phyloP scores from a whole-genome alignment of 163 green algal species.

The Volvox carteri region DNA sequence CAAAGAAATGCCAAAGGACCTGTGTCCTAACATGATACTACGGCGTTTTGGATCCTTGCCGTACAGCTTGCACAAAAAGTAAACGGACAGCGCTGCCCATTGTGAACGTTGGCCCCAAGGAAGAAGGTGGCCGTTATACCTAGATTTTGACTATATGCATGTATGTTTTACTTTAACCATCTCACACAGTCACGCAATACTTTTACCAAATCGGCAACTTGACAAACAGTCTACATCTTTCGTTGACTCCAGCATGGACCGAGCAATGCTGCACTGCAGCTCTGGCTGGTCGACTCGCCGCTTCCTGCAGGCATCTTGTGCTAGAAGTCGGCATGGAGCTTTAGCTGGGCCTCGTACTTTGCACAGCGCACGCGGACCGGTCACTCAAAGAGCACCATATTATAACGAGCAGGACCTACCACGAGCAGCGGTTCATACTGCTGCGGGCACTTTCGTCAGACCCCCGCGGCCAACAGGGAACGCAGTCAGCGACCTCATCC shows the following conservation, averaged over 20 bases:
- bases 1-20: too few species aligned
- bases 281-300: not conserved
- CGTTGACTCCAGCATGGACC: constrained; percentile 5
- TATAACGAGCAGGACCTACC: not conserved
- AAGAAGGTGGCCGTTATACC: too few species aligned
- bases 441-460: not conserved
- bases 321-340: not conserved
- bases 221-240: too few species aligned
- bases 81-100: not conserved
- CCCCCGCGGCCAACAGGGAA: constrained; percentile 26
- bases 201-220: too few species aligned
- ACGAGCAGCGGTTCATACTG: not conserved
- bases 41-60: not conserved
- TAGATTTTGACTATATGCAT: too few species aligned
- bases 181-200: too few species aligned
- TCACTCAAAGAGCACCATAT: not conserved
- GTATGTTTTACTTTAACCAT: too few species aligned
- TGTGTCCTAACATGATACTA: too few species aligned
- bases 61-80: not conserved
- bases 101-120: too few species aligned
- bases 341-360: not conserved
- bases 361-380: not conserved
- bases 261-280: not conserved
- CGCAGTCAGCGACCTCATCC: constrained; percentile 69
- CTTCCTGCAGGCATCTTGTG: not conserved